Evolutionary conservation across 1,139 yeast species (phyloP).

Genomic region (Suhomyces kunorum): DNA sequence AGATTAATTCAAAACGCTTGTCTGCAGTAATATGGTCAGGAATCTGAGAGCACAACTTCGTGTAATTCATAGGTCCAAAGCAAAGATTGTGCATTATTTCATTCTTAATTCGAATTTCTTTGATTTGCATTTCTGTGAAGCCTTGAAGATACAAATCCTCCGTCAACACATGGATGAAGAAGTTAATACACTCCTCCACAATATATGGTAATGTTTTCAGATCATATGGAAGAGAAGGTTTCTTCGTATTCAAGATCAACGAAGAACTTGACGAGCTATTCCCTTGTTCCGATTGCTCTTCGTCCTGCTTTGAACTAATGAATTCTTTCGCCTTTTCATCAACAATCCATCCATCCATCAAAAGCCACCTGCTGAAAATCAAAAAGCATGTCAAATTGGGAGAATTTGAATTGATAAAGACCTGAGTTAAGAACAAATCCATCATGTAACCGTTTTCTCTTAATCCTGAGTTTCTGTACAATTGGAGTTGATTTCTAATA

Average conservation of each 20-base stretch:
- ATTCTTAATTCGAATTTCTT: conserved; percentile 53
- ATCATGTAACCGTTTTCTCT: conserved; percentile 81
- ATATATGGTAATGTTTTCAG: conserved; percentile 53
- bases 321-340: conserved; percentile 9
- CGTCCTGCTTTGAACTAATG: not conserved
- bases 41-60: conserved; percentile 65
- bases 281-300: not conserved
- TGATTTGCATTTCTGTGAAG: conserved; percentile 50
- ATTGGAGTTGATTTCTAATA: conserved; percentile 73
- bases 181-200: conserved; percentile 77
- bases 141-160: conserved; percentile 66
- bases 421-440: conserved; percentile 73
- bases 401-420: conserved; percentile 57
- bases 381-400: conserved; percentile 62
- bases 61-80: conserved; percentile 69
- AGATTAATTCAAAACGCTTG: conserved; percentile 68
- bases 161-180: conserved; percentile 66
- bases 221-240: conserved; percentile 34
- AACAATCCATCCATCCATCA: conserved; percentile 52
- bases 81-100: conserved; percentile 82
- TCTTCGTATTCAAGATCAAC: not conserved
- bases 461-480: conserved; percentile 78
- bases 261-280: not conserved
- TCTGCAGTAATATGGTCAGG: conserved; percentile 78
- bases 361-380: conserved; percentile 69